Conservation (phyloP, 129 eudicot species). For the Ambrosia trifida region DNA sequence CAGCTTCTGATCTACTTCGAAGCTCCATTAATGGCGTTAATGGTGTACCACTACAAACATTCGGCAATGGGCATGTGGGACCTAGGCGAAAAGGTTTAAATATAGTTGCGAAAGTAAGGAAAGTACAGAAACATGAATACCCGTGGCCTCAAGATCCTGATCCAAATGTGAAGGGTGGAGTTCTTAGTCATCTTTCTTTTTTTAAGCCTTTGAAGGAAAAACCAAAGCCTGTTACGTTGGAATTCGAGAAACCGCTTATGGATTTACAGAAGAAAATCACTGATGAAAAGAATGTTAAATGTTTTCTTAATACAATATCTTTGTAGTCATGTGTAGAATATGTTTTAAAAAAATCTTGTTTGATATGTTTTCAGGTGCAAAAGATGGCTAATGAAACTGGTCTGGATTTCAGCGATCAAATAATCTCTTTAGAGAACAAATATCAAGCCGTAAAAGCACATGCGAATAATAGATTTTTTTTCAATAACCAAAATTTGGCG, state of each 20-base stretch:
- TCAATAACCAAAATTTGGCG: background rate
- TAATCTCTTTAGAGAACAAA: conserved; percentile 64
- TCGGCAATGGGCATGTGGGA: conserved; percentile 60
- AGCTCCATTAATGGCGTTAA: conserved; percentile 60
- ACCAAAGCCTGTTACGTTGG: conserved; percentile 83
- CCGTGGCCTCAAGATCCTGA: conserved; percentile 85
- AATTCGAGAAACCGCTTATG: conserved; percentile 89
- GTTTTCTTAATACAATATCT: background rate
- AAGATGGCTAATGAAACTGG: conserved; percentile 95
- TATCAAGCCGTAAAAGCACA: too few relatives aligned
- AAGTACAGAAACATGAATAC: conserved; percentile 67
- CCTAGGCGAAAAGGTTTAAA: conserved; percentile 40
- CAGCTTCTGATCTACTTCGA: conserved; percentile 74
- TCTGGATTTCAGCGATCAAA: conserved; percentile 78
- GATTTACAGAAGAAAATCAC: conserved; percentile 69
- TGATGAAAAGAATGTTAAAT: conserved; percentile 50
- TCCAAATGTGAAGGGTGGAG: conserved; percentile 85
- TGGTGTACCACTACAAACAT: conserved; percentile 59
- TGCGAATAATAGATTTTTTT: too few relatives aligned
- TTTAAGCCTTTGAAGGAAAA: conserved; percentile 83
- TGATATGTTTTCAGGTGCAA: conserved; percentile 60
- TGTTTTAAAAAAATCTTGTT: background rate
- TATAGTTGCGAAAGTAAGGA: conserved; percentile 56
- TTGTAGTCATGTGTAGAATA: conserved; percentile 5
- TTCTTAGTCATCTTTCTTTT: conserved; percentile 73